Evolutionary conservation across 1,284 basidiomycete species (phyloP).

Genomic region (Porogramme epimiltina): DNA sequence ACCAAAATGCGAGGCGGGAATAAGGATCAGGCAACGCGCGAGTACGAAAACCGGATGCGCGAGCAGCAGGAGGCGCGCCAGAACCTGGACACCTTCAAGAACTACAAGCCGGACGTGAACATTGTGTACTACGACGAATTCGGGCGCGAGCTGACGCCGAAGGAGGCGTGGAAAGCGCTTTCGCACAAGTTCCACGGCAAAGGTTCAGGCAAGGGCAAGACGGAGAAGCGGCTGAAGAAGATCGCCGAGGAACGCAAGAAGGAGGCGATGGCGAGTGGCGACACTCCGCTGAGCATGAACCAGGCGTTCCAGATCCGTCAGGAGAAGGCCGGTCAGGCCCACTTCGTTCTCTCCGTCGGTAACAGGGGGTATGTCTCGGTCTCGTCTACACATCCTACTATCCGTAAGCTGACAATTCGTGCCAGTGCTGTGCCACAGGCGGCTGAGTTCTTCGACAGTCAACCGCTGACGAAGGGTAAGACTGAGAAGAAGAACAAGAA

Average conservation of each 20-base stretch:
- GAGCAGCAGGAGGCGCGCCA: conserved; percentile 91
- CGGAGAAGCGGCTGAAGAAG: conserved; percentile 90
- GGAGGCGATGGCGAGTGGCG: conserved; percentile 87
- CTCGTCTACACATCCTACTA: too few relatives aligned
- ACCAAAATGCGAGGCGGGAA: conserved; percentile 76
- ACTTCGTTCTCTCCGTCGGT: conserved; percentile 91
- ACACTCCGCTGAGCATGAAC: conserved; percentile 92
- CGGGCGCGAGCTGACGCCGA: conserved; percentile 86
- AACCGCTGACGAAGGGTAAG: conserved; percentile 72
- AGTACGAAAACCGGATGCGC: conserved; percentile 90
- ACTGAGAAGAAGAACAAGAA: conserved; percentile 77
- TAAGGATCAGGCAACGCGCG: conserved; percentile 92
- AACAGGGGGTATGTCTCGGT: conserved; percentile 77
- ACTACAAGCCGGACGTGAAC: conserved; percentile 97
- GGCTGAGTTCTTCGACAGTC: conserved; percentile 74
- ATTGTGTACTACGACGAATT: conserved; percentile 98
- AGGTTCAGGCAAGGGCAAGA: conserved; percentile 91
- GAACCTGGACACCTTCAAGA: conserved; percentile 82
- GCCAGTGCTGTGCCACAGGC: conserved; percentile 79
- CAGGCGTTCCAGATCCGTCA: conserved; percentile 88
- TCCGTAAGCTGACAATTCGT: too few relatives aligned
- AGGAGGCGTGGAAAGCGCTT: conserved; percentile 97
- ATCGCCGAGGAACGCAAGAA: conserved; percentile 94
- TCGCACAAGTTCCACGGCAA: conserved; percentile 97
- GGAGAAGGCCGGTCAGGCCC: conserved; percentile 90